These are phyloP conservation scores for Naganishia sp. DNA, from an alignment of 1,284 basidiomycete species.

Conservation along the genomic window DNA sequence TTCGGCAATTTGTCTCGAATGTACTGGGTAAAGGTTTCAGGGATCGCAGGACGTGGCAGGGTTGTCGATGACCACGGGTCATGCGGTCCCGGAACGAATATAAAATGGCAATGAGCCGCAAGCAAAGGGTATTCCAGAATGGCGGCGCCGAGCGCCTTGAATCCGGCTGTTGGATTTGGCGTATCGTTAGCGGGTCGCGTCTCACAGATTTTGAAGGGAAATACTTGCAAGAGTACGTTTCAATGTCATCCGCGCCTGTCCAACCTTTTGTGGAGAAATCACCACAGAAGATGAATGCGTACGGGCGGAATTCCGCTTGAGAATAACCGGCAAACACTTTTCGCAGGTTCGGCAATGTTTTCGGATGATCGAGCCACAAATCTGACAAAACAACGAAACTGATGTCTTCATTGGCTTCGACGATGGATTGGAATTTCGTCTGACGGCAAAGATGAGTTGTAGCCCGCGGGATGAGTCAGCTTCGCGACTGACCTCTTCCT, in stretches of 20 bases:
- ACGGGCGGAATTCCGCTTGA: slow-evolving; percentile 76
- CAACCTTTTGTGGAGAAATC: slow-evolving; percentile 87
- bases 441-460: slow-evolving; percentile 26
- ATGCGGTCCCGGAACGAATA: slow-evolving; percentile 89
- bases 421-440: slow-evolving; percentile 50
- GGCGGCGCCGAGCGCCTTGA: slow-evolving; percentile 80
- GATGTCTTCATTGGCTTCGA: slow-evolving; percentile 60
- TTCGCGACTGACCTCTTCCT: slow-evolving; percentile 77
- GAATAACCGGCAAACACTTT: slow-evolving; percentile 90
- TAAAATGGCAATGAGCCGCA: slow-evolving; percentile 77
- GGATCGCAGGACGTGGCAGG: slow-evolving; percentile 76
- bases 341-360: slow-evolving; percentile 74
- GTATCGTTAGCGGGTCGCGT: not conserved
- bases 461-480: not conserved
- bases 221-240: slow-evolving; percentile 74
- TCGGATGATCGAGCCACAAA: slow-evolving; percentile 71
- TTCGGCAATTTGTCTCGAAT: slow-evolving; percentile 72
- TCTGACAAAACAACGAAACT: slow-evolving; percentile 95
- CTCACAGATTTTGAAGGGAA: slow-evolving; percentile 18
- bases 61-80: slow-evolving; percentile 78
- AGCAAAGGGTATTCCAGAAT: slow-evolving; percentile 77
- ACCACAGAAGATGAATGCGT: slow-evolving; percentile 87
- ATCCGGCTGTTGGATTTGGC: slow-evolving; percentile 64
- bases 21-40: slow-evolving; percentile 69
- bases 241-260: slow-evolving; percentile 74